Conservation (phyloP, 345 rosid species). For the Jatropha curcas region DNA sequence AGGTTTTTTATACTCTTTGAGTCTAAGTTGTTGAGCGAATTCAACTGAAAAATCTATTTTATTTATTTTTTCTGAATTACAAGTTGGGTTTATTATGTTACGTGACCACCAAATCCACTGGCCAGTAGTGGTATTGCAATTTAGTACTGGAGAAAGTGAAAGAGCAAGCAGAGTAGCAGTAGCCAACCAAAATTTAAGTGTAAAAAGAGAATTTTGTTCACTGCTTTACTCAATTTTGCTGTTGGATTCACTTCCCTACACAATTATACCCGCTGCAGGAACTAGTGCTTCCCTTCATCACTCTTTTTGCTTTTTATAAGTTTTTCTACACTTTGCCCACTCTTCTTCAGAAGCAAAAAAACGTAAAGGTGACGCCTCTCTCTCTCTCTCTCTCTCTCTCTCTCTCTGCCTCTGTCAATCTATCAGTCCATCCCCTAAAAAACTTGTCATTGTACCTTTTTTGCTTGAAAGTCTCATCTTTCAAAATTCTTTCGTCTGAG, state of each 20-base stretch:
- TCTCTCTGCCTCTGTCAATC: conserved; percentile 33
- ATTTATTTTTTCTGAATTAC: too few species aligned
- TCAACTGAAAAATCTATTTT: too few species aligned
- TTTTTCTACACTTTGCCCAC: not conserved
- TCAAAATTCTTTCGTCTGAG: conserved; percentile 29
- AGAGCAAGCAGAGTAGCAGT: not conserved
- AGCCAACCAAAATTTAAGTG: not conserved
- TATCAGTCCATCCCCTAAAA: conserved; percentile 28
- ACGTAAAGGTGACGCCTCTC: conserved; percentile 78
- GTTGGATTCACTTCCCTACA: conserved; percentile 45
- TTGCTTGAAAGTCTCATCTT: conserved; percentile 23
- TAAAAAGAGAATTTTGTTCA: conserved; percentile 8
- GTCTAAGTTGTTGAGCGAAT: too few species aligned
- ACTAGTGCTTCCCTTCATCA: conserved; percentile 42
- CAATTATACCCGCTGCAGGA: conserved; percentile 39
- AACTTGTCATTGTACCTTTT: conserved; percentile 40
- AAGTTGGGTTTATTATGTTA: too few species aligned
- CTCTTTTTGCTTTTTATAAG: conserved; percentile 22
- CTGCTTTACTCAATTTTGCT: conserved; percentile 34
- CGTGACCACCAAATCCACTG: too few species aligned
- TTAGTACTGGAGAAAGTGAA: too few species aligned
- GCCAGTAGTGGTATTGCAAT: too few species aligned
- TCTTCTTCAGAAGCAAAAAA: conserved; percentile 27
- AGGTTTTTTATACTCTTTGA: too few species aligned
- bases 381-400: conserved; percentile 20